Evolutionary conservation across 2,329 filamentous ascomycete genomes (phyloP).

Genomic region (Aurifilum marmelostoma): DNA sequence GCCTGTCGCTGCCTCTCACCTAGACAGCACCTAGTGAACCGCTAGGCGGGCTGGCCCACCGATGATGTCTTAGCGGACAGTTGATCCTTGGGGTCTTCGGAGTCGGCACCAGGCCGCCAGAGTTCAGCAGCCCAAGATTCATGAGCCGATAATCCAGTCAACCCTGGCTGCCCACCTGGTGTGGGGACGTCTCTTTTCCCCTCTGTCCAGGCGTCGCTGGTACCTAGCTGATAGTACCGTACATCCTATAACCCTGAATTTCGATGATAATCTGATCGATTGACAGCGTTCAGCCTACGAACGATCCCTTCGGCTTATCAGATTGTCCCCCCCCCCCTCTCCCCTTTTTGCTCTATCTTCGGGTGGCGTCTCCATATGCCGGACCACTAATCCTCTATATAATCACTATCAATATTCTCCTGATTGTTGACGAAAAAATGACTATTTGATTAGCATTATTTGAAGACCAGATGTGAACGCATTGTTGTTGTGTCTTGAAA

Average conservation of each 20-base stretch:
- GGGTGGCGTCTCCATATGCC: conserved; percentile 1
- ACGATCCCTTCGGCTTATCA: not conserved
- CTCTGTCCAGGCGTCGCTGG: not conserved
- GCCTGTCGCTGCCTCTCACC: not conserved
- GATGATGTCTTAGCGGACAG: not conserved
- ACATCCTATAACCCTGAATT: not conserved
- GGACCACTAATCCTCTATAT: not conserved
- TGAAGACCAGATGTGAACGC: too few relatives aligned
- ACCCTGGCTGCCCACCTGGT: not conserved
- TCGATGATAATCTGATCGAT: not conserved
- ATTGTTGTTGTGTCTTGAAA: not conserved
- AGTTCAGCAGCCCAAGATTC: not conserved
- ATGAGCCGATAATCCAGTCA: not conserved
- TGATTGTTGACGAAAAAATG: not conserved
- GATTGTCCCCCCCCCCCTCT: too few relatives aligned
- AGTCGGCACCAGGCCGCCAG: not conserved
- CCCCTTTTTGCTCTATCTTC: not conserved
- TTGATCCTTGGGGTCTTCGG: not conserved
- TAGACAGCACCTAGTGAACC: not conserved
- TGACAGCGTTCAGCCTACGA: not conserved
- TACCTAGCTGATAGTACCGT: not conserved
- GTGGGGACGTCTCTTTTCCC: not conserved
- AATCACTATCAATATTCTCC: not conserved
- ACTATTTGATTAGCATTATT: not conserved
- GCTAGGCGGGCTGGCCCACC: not conserved